These are phyloP conservation scores for Neonectria faginata DNA, from an alignment of 2,329 filamentous ascomycete genomes.

Conservation along the genomic window DNA sequence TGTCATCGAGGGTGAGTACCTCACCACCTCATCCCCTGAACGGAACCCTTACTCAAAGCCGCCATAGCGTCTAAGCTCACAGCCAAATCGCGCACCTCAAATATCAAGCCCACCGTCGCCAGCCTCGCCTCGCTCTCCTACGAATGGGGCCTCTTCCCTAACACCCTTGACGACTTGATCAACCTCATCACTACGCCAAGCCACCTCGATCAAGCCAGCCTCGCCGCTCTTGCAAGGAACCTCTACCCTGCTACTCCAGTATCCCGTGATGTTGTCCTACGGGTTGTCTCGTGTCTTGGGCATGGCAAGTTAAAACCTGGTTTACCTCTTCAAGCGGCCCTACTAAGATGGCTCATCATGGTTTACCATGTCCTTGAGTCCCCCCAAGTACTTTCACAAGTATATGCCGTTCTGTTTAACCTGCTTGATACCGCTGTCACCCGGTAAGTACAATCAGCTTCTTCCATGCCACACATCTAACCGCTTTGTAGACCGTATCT, in stretches of 20 bases:
- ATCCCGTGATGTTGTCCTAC: slow-evolving; percentile 69
- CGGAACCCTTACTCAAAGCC: slow-evolving; percentile 1
- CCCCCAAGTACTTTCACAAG: slow-evolving; percentile 70
- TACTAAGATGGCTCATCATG: slow-evolving; percentile 84
- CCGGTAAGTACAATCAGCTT: slow-evolving; percentile 60
- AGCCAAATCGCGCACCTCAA: slow-evolving; percentile 72
- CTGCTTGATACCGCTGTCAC: slow-evolving; percentile 84
- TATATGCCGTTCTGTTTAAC: slow-evolving; percentile 84
- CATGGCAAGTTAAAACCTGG: slow-evolving; percentile 82
- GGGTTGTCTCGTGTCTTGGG: slow-evolving; percentile 78
- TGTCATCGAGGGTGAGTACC: slow-evolving; percentile 49
- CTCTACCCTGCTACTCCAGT: slow-evolving; percentile 79
- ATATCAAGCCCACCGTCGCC: slow-evolving; percentile 73
- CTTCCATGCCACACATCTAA: slow-evolving; percentile 29
- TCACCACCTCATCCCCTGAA: neutral
- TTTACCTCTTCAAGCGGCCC: slow-evolving; percentile 74
- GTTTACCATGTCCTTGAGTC: slow-evolving; percentile 78
- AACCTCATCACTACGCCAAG: slow-evolving; percentile 74
- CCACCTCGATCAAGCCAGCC: slow-evolving; percentile 80
- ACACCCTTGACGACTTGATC: slow-evolving; percentile 71
- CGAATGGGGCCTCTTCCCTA: slow-evolving; percentile 73
- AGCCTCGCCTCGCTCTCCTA: slow-evolving; percentile 72
- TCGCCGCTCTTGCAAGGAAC: slow-evolving; percentile 76
- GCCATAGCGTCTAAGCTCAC: slow-evolving; percentile 67
- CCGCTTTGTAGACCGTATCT: slow-evolving; percentile 62